Percentiles rank a stretch among this genome's conserved stretches.
phyloP scores from a whole-genome alignment of 2,329 filamentous ascomycete genomes.

The Neonectria sp. region DNA sequence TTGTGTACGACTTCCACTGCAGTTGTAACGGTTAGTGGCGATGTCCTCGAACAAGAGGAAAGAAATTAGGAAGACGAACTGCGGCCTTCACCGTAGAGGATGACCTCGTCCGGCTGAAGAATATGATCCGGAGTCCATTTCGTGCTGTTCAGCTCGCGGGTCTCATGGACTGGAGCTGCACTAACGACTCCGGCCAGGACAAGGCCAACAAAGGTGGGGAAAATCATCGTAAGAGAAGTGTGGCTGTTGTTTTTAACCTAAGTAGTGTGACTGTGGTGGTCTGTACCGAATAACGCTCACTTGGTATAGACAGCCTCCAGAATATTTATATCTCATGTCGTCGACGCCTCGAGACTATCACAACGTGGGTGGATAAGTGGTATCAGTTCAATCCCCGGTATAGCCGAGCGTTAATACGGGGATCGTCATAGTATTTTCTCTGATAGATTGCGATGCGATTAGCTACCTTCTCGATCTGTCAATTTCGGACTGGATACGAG shows the following conservation, averaged over 20 bases:
- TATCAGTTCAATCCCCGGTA: too few species aligned
- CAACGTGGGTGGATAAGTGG: too few species aligned
- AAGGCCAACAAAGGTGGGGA: constrained; percentile 8
- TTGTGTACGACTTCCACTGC: constrained; percentile 13
- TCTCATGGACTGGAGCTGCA: constrained; percentile 21
- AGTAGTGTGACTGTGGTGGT: background rate
- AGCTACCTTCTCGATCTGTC: background rate
- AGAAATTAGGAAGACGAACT: background rate
- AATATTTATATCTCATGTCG: background rate
- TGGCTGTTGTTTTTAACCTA: background rate
- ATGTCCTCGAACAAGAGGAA: background rate
- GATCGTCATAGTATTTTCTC: too few species aligned
- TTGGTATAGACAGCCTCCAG: background rate
- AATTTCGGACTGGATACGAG: background rate
- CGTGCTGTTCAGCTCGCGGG: constrained; percentile 30
- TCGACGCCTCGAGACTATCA: too few species aligned
- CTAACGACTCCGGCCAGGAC: constrained; percentile 9
- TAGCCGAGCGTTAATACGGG: too few species aligned
- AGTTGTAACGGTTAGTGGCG: background rate
- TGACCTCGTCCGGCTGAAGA: constrained; percentile 31
- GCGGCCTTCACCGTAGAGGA: constrained; percentile 28
- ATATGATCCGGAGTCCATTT: constrained; percentile 30
- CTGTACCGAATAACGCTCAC: background rate
- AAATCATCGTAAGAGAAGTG: constrained; percentile 15
- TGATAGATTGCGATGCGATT: too few species aligned